Percentiles rank a stretch among this genome's conserved stretches.
Evolutionary conservation across 345 rosid genomes (phyloP).

Genomic region (Orychophragmus violaceus): DNA sequence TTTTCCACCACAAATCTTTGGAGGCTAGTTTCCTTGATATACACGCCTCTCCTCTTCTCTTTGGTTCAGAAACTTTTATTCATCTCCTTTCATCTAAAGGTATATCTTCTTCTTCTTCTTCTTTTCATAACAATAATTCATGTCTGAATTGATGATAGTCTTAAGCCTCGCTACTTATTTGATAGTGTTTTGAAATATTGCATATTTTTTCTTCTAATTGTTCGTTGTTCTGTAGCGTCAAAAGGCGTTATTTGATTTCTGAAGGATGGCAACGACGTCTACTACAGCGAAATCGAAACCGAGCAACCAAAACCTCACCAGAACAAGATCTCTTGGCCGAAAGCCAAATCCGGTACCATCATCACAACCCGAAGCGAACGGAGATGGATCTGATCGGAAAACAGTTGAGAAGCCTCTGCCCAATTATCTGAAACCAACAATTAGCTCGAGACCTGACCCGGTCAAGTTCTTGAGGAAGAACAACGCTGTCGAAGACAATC

Average conservation of each 20-base stretch:
- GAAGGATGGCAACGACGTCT: constrained; percentile 39
- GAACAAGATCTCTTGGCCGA: constrained; percentile 26
- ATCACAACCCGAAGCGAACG: constrained; percentile 14
- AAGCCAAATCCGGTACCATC: constrained; percentile 12
- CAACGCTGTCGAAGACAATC: constrained; percentile 28
- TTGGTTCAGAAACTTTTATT: constrained; percentile 8
- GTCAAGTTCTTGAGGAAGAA: constrained; percentile 35
- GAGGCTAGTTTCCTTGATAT: constrained; percentile 29
- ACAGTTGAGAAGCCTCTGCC: constrained; percentile 34
- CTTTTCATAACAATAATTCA: not conserved
- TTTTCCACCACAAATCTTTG: constrained; percentile 21
- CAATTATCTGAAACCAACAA: constrained; percentile 56
- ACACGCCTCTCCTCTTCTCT: constrained; percentile 26
- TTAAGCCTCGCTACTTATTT: not conserved
- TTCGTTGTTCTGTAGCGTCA: not conserved
- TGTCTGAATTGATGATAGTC: not conserved
- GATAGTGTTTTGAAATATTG: not conserved
- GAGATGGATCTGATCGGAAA: constrained; percentile 23
- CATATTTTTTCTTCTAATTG: not conserved
- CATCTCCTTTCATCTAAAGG: constrained; percentile 24
- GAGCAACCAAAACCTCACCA: constrained; percentile 36
- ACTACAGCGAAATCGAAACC: constrained; percentile 13
- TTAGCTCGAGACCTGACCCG: constrained; percentile 42
- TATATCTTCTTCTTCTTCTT: constrained; percentile 4
- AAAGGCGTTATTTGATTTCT: constrained; percentile 9